Base-by-base conservation (phyloP, 1,284 basidiomycete species). In the Puccinia sorghi region DNA sequence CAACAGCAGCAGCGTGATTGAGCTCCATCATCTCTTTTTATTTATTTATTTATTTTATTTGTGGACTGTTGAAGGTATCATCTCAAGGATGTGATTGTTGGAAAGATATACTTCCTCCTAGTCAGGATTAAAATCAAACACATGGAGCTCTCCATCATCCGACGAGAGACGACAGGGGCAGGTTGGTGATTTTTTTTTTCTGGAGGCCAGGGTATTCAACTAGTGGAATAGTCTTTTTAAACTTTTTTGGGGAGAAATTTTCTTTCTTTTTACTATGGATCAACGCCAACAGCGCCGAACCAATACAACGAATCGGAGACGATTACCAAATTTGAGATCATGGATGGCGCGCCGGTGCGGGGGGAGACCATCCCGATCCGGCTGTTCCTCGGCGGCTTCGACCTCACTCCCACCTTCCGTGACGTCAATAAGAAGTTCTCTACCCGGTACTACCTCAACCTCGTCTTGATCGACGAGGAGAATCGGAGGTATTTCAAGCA, bases 41-140 rank as follows among this genome's bases (percentile, higher is more conserved):
- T 63, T 54, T 43, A 56, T 20, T 8, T 41, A 27, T 50, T n/a
- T 15, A 25, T n/a, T 63, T 63, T 59, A 25, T 61, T 1, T 39
- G 32, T 61, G 7, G 54, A 0, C 22, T 8, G 57, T 39, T 37
- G 50, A 32, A 70, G 67, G 85, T 99, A 99, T 85, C 96, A 99
- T 84, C 86, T 99, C 80, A 99, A 98, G 86, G 97, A 99, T 84
- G 96, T 98, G 80, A 99, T 99, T 76, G 96, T 99, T 15, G 96
- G 96, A 85, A 98, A 98, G 87, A 98, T 99, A 84, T 98, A 97
- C 87, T 99, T 99, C 86, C 87, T 99, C 41, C 91, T 99, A 59
- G 96, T 99, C 8, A 91, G 96, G 80, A 98, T 99, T 88, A 98
- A 99, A 88, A 98, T 99, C 87, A 98, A 99, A 86, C 95, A 99